Base-by-base conservation (phyloP, 2,329 filamentous ascomycete species). In the Nemania abortiva region DNA sequence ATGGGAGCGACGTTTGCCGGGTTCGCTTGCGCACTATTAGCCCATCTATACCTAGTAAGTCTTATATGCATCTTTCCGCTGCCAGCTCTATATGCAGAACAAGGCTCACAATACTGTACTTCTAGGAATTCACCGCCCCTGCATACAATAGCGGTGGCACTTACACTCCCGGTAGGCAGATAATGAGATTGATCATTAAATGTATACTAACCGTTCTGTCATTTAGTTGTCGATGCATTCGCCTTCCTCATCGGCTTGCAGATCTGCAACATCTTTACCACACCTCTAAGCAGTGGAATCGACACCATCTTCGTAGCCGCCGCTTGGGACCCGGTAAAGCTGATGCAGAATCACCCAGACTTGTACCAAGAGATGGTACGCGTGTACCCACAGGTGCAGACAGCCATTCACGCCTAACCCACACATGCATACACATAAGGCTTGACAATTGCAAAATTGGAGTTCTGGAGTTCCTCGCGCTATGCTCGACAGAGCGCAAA, bases 221-320 rank as follows among this genome's bases (percentile, higher is more conserved):
- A 2, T 20, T 3, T 39, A 77, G 75, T 77, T 42, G 75, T 79
- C 20, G 75, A 78, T 24, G 74, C 77, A 10, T 77, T 78, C 57
- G 85, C 94, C 0, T 97, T 98, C 82, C 83, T 98, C 61, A 95
- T 98, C 72, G 95, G 95, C 6, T 82, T 97, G 72, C 95, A 98
- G 80, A 92, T 98, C 69, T 92, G 91, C 79, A 92, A 97, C 79
- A 89, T 97, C 72, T 97, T 98, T 82, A 92, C 95, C 39, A 95
- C 93, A 0, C 95, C 95, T 0, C 85, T 98, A 65, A 91, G 91
- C 71, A 95, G 91, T 75, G 95, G 95, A n/a, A 89, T 97, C 71
- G 92, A 97, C 74, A 97, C 95, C 0, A 92, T 97, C 70, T 98
- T 98, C 75, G 93, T 97, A 0, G 94, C 93, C 0, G 83, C 87